A percentile compares a stretch with the other conserved stretches of the same genome.
phyloP scores from a whole-genome alignment of 257 asterid species.

The Petunia secreta region DNA sequence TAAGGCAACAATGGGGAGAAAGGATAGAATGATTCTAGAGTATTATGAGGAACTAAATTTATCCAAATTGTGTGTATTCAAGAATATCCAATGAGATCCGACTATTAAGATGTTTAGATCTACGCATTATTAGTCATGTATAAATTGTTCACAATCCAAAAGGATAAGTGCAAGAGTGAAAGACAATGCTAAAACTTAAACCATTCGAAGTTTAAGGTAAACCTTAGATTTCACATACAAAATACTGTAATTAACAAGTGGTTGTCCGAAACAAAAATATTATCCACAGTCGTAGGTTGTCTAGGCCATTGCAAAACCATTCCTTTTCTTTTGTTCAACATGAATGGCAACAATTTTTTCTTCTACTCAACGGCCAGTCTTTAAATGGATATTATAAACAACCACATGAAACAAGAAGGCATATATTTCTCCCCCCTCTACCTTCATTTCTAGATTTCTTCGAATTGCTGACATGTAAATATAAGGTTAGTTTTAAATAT shows the following conservation, averaged over 20 bases:
- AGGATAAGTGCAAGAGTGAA: too few species aligned
- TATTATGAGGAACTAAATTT: too few species aligned
- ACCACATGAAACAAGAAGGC: neutral
- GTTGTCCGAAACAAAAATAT: neutral
- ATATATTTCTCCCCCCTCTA: constrained; percentile 1
- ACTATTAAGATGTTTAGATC: too few species aligned
- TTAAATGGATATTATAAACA: constrained; percentile 8
- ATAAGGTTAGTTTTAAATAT: neutral
- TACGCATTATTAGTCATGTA: too few species aligned
- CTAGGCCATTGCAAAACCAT: too few species aligned
- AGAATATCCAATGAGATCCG: too few species aligned
- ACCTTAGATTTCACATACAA: neutral
- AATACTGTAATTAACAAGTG: neutral
- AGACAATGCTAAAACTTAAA: too few species aligned
- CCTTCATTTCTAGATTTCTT: constrained; percentile 10
- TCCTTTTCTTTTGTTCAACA: too few species aligned
- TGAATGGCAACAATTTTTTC: neutral
- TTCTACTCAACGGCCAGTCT: neutral
- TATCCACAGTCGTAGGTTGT: neutral
- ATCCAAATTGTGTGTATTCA: too few species aligned
- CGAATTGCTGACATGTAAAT: neutral
- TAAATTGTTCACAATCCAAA: too few species aligned
- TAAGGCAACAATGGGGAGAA: too few species aligned
- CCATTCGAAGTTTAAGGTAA: neutral
- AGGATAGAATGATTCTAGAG: too few species aligned